Conservation (phyloP, 371 early-diverging fungal species). For the Mucor circinelloides region DNA sequence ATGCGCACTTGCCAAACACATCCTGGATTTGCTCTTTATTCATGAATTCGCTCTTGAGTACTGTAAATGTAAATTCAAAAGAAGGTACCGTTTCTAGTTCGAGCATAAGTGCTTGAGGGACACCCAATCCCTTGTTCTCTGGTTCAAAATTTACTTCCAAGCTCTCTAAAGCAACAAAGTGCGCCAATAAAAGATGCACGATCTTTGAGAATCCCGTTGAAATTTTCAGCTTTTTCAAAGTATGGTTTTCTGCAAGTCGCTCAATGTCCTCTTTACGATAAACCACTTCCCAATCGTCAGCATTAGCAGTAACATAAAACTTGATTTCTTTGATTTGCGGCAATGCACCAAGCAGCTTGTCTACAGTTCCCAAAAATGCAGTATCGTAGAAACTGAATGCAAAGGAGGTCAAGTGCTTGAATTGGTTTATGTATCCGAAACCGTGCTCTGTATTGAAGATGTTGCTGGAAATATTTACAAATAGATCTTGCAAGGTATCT, state of each 20-base stretch:
- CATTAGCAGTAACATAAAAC: background rate
- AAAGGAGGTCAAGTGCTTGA: background rate
- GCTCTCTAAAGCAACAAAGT: background rate
- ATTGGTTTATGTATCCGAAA: background rate
- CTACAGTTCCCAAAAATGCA: background rate
- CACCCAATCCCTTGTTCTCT: background rate
- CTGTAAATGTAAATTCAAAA: background rate
- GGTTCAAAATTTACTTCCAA: background rate
- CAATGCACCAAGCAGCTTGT: background rate
- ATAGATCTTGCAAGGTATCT: background rate
- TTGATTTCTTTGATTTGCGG: background rate
- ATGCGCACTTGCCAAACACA: background rate
- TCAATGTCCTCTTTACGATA: background rate
- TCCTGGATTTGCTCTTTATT: background rate
- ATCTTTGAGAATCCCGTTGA: background rate
- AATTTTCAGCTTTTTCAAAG: background rate
- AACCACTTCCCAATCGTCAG: background rate
- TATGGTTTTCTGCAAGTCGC: background rate
- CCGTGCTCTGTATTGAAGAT: background rate
- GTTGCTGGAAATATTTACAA: background rate
- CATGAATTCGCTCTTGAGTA: background rate
- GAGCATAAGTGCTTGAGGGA: background rate
- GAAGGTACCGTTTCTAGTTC: background rate
- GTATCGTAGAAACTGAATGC: background rate
- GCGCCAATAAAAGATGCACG: background rate